Percentiles rank a stretch among this genome's conserved stretches.
These are phyloP conservation scores for Leptodermis oblonga DNA, from an alignment of 257 asterid species.

Conservation along the genomic window DNA sequence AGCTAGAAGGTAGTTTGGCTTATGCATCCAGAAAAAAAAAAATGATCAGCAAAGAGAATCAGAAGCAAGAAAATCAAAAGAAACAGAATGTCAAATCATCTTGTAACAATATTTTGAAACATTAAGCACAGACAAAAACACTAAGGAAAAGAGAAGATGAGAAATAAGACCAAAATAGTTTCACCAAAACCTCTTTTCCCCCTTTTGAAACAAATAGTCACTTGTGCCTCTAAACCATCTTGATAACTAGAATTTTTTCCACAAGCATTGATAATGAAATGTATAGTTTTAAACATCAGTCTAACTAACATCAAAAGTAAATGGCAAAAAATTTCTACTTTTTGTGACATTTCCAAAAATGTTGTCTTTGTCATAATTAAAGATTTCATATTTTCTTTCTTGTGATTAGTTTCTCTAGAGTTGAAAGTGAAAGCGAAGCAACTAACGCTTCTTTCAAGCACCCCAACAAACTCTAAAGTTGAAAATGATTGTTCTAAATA, in stretches of 20 bases:
- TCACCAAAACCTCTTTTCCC: neutral
- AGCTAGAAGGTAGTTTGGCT: neutral
- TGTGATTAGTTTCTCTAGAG: neutral
- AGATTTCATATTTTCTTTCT: neutral
- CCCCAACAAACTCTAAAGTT: neutral
- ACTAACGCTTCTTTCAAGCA: neutral
- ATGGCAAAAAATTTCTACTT: neutral
- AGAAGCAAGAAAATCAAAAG: slow-evolving; percentile 10
- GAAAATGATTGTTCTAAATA: neutral
- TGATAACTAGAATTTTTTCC: neutral
- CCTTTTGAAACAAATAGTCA: neutral
- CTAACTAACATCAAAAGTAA: neutral
- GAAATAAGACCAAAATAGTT: neutral
- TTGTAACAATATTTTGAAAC: no score
- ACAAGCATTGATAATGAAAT: neutral
- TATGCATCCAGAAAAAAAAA: neutral
- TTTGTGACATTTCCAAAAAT: neutral
- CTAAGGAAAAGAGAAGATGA: neutral
- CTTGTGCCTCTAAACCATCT: neutral
- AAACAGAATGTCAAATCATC: neutral
- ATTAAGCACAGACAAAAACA: neutral
- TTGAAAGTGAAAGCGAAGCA: neutral
- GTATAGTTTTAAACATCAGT: neutral
- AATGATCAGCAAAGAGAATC: neutral
- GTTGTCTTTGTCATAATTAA: neutral